Evolutionary conservation across 805 yeast species (phyloP), one percentile per base, ranked within the genome.

Genomic region (Monosporozyma yasuniensis): DNA sequence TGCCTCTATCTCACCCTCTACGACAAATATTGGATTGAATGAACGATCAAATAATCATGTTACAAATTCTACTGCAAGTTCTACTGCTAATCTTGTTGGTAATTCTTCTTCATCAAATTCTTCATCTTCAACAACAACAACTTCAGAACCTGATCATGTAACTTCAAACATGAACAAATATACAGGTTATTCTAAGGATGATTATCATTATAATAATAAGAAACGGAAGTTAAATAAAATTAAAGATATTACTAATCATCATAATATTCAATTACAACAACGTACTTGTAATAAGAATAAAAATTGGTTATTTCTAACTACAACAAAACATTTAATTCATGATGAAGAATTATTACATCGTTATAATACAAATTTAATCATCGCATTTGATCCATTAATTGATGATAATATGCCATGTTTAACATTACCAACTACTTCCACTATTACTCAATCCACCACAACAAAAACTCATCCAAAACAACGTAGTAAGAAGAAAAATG

Each of bases 331-430:
- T 56, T 54, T 76, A 38, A 65, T 65, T 19, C 66, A 63, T 39
- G 65, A 61, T 48, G 53, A 63, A 7, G 63, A 56, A 21, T 63
- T 61, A 14, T 50, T 65, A 44, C 68, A 66, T 23, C 68, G 63
- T 22, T 64, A 67, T 48, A 59, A 65, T 34, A 60, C 76, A 46
- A 75, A 77, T 53, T 58, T 71, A 34, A 71, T 78, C 23, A 59
- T 79, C 0, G 71, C 80, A n/a, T 70, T 79, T 52, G 82, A 79
- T 60, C 69, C 77, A 4, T 44, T 59, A 41, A 41, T 74, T 28
- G 64, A 68, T 45, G 67, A 65, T 16, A 27, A 28, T 43, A 43
- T 43, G 22, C 23, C 37, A 10, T 37, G 41, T 37, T 37, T 37
- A 27, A 48, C 56, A 16, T 56, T 67, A 35, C 64, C 63, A 6